Percentiles rank a stretch among this genome's conserved stretches.
These are phyloP conservation scores for Vaccinium myrtillus DNA, from an alignment of 148 eudicot species.

Conservation along the genomic window DNA sequence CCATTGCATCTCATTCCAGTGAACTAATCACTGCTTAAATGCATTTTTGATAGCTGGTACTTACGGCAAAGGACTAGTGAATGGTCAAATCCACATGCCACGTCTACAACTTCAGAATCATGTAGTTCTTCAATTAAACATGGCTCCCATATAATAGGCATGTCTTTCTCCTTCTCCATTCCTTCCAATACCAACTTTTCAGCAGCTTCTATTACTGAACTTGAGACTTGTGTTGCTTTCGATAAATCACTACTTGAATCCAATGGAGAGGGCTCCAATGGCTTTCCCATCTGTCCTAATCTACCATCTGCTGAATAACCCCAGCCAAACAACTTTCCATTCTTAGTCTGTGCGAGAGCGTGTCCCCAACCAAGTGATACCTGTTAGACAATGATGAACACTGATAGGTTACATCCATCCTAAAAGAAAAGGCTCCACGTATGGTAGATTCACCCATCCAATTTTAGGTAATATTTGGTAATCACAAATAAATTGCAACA, in stretches of 20 bases:
- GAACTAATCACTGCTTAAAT: background rate
- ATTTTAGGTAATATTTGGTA: background rate
- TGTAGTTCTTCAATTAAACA: conserved; percentile 49
- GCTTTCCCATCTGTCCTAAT: conserved; percentile 64
- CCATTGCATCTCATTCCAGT: background rate
- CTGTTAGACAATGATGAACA: conserved; percentile 34
- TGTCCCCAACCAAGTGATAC: conserved; percentile 98
- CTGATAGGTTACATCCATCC: background rate
- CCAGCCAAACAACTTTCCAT: conserved; percentile 91
- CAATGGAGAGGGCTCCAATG: conserved; percentile 55
- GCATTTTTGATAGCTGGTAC: conserved; percentile 23
- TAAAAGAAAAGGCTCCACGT: background rate
- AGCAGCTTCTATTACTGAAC: conserved; percentile 54
- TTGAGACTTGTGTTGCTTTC: conserved; percentile 27
- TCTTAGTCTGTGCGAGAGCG: conserved; percentile 68
- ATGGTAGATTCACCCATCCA: background rate
- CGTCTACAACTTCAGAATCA: conserved; percentile 48
- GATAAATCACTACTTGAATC: conserved; percentile 43
- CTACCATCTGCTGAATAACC: conserved; percentile 97
- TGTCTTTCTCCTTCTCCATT: conserved; percentile 82
- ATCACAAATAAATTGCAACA: background rate
- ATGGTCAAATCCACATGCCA: conserved; percentile 92
- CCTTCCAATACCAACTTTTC: conserved; percentile 70
- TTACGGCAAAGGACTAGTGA: conserved; percentile 78
- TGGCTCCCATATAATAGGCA: conserved; percentile 97